These are phyloP conservation scores for Paramarasmius palmivorus DNA, from an alignment of 1,284 basidiomycete genomes.

Conservation along the genomic window DNA sequence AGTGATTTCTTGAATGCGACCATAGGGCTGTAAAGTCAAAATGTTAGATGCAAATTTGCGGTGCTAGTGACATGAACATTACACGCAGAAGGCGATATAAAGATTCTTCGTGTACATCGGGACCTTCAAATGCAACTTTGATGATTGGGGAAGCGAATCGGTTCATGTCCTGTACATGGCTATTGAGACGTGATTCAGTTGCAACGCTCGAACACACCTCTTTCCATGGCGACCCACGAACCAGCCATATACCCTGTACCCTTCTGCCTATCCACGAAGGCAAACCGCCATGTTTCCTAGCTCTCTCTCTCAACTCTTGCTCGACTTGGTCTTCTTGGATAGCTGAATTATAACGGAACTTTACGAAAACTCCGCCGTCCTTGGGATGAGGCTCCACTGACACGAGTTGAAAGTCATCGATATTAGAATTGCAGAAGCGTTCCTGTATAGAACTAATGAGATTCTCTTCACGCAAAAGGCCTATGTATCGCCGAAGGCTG, in stretches of 20 bases:
- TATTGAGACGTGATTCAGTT: conserved; percentile 2
- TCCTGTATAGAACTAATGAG: conserved; percentile 49
- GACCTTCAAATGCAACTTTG: conserved; percentile 83
- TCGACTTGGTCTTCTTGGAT: conserved; percentile 47
- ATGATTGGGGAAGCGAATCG: conserved; percentile 76
- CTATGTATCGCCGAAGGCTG: conserved; percentile 66
- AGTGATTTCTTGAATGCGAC: conserved; percentile 72
- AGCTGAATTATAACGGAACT: conserved; percentile 64
- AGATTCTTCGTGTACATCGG: conserved; percentile 79
- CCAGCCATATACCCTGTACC: conserved; percentile 71
- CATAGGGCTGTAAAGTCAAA: conserved; percentile 66
- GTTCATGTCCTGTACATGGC: conserved; percentile 72
- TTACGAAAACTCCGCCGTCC: conserved; percentile 87
- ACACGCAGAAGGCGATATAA: conserved; percentile 74
- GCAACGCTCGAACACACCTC: conserved; percentile 56
- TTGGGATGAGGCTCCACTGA: conserved; percentile 67
- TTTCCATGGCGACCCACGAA: conserved; percentile 81
- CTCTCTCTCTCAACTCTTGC: conserved; percentile 40
- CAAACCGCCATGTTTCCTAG: conserved; percentile 51
- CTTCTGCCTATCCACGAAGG: conserved; percentile 63
- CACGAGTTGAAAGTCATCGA: conserved; percentile 56
- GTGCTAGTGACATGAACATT: conserved; percentile 24
- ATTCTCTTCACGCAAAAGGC: conserved; percentile 53
- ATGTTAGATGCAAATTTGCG: conserved; percentile 4
- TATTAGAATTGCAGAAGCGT: conserved; percentile 50